Evolutionary conservation across 257 asterid species (phyloP).

Genomic region (Cynanchum wilfordii): DNA sequence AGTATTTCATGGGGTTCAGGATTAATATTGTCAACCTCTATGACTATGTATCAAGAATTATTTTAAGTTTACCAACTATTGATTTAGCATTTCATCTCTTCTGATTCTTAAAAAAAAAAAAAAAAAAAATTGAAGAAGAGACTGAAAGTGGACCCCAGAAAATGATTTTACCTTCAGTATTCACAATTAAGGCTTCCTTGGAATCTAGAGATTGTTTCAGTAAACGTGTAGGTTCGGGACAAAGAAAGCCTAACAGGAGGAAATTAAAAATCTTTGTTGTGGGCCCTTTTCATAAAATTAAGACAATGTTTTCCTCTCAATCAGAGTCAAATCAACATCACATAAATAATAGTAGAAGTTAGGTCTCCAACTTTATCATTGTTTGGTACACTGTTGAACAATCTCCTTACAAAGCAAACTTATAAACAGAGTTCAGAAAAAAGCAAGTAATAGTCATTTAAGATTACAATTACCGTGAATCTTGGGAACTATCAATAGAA

Average conservation of each 20-base stretch:
- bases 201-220: conserved; percentile 12
- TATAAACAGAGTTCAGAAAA: conserved; percentile 27
- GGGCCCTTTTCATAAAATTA: conserved; percentile 31
- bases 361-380: conserved; percentile 41
- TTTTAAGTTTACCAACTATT: conserved; percentile 20
- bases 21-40: not conserved
- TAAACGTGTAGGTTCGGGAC: conserved; percentile 30
- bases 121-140: not conserved
- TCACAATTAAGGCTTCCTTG: conserved; percentile 1
- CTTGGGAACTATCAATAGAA: not conserved
- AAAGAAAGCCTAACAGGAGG: conserved; percentile 38
- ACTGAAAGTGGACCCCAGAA: conserved; percentile 10
- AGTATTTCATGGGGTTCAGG: not conserved
- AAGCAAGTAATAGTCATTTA: not conserved
- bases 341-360: conserved; percentile 41
- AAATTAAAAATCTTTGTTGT: conserved; percentile 33
- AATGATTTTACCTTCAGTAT: conserved; percentile 4
- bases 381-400: conserved; percentile 41
- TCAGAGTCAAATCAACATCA: conserved; percentile 40
- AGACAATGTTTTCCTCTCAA: conserved; percentile 39
- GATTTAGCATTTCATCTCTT: not conserved
- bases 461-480: not conserved
- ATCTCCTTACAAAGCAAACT: conserved; percentile 27
- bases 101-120: not conserved
- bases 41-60: not conserved